These are phyloP conservation scores for Stemphylium beticola DNA, from an alignment of 2,329 filamentous ascomycete species.

Conservation along the genomic window DNA sequence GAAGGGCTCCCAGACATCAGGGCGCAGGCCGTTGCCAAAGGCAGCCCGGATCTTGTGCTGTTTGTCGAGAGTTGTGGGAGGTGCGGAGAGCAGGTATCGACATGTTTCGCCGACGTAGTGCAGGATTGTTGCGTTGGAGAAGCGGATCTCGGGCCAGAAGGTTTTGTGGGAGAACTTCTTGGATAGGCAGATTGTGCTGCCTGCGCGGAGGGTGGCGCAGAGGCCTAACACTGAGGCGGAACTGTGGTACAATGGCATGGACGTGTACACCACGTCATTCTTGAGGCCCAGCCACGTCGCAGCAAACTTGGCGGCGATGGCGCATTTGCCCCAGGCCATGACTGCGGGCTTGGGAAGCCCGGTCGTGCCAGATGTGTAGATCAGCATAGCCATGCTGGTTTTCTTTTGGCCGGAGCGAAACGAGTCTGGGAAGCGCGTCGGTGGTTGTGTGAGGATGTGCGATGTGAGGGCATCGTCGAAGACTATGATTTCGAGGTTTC, in stretches of 20 bases:
- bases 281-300: constrained; percentile 34
- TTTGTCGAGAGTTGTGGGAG: constrained; percentile 39
- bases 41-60: constrained; percentile 41
- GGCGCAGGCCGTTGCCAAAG: constrained; percentile 51
- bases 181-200: constrained; percentile 37
- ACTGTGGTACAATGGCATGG: constrained; percentile 49
- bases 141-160: constrained; percentile 48
- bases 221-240: constrained; percentile 41
- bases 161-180: constrained; percentile 46
- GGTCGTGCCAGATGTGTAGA: constrained; percentile 49
- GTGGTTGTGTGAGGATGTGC: constrained; percentile 36
- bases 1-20: constrained; percentile 51
- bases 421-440: constrained; percentile 39
- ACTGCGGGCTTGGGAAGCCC: constrained; percentile 47
- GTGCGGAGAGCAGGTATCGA: constrained; percentile 47
- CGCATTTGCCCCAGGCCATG: constrained; percentile 37
- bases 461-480: constrained; percentile 37
- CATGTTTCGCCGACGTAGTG: constrained; percentile 51
- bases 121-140: constrained; percentile 45
- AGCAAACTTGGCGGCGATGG: constrained; percentile 24
- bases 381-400: constrained; percentile 44
- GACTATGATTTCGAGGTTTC: constrained; percentile 38
- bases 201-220: constrained; percentile 33
- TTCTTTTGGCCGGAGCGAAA: constrained; percentile 31
- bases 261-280: constrained; percentile 44